Conservation (phyloP, 2,329 filamentous ascomycete species). For the Paraphaeosphaeria minitans region DNA sequence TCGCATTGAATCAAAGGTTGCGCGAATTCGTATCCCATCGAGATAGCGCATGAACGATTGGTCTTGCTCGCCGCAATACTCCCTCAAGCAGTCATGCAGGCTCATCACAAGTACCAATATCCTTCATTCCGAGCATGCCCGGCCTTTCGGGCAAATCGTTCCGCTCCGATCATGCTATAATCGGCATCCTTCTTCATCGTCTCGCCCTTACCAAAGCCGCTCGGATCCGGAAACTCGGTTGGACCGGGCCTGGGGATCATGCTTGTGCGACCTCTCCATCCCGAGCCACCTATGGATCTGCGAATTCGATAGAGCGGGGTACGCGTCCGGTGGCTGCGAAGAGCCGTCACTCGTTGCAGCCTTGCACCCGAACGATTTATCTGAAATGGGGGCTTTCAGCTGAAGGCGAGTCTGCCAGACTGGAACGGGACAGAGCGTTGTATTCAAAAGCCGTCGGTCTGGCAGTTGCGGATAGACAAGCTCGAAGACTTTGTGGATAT, state of each 20-base stretch:
- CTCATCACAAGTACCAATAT: neutral
- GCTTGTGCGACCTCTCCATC: constrained; percentile 6
- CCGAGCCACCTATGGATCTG: neutral
- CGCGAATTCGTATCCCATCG: neutral
- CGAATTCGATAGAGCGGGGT: neutral
- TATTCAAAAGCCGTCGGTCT: neutral
- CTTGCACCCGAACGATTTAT: neutral
- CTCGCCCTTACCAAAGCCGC: neutral
- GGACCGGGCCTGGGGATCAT: constrained; percentile 1
- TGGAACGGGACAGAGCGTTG: neutral
- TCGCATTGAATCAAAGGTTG: neutral
- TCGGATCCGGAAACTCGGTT: neutral
- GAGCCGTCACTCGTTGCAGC: neutral
- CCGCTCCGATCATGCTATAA: neutral
- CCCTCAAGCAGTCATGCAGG: neutral
- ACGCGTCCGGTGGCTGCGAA: neutral
- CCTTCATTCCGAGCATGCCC: neutral
- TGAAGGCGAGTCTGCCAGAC: neutral
- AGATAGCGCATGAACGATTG: neutral
- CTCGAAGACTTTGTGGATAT: neutral
- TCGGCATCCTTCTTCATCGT: neutral
- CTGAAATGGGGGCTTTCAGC: neutral
- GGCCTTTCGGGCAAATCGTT: neutral
- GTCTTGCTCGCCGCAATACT: neutral
- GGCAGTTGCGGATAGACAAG: neutral